A percentile compares a stretch with the other conserved stretches of the same genome.
Conservation (phyloP, 805 yeast species). For the Kodamaea hsintzibuensis region DNA sequence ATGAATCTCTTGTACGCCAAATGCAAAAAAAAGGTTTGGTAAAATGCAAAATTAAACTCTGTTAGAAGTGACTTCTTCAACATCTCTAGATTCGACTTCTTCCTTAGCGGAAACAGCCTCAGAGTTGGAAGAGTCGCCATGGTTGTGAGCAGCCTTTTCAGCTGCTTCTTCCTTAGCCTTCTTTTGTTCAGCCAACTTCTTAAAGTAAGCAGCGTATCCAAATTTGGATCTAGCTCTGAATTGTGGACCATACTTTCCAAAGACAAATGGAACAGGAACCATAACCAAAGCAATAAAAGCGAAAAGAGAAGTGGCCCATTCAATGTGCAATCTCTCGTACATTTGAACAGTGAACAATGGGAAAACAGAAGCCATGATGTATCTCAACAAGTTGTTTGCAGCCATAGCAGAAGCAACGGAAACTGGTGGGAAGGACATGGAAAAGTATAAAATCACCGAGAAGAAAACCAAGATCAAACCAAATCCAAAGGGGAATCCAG, state of each 20-base stretch:
- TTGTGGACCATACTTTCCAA: slow-evolving; percentile 56
- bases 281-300: slow-evolving; percentile 65
- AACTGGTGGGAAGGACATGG: slow-evolving; percentile 71
- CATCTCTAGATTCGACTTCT: background rate
- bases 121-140: slow-evolving; percentile 11
- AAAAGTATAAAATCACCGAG: slow-evolving; percentile 65
- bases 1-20: background rate
- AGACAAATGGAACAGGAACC: slow-evolving; percentile 75
- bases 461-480: slow-evolving; percentile 73
- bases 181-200: slow-evolving; percentile 20
- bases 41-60: slow-evolving; percentile 7
- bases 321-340: slow-evolving; percentile 68
- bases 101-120: background rate
- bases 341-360: slow-evolving; percentile 86
- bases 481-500: slow-evolving; percentile 80
- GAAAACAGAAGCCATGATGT: slow-evolving; percentile 72
- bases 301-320: slow-evolving; percentile 77
- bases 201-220: slow-evolving; percentile 53
- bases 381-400: slow-evolving; percentile 81
- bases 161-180: slow-evolving; percentile 18
- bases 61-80: slow-evolving; percentile 9
- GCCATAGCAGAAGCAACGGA: slow-evolving; percentile 86
- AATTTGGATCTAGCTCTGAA: slow-evolving; percentile 59
- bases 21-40: background rate
- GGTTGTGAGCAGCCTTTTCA: slow-evolving; percentile 5